Evolutionary conservation across 2,329 filamentous ascomycete genomes (phyloP), one percentile per base, ranked within the genome.

Genomic region (Monilinia fructicola): DNA sequence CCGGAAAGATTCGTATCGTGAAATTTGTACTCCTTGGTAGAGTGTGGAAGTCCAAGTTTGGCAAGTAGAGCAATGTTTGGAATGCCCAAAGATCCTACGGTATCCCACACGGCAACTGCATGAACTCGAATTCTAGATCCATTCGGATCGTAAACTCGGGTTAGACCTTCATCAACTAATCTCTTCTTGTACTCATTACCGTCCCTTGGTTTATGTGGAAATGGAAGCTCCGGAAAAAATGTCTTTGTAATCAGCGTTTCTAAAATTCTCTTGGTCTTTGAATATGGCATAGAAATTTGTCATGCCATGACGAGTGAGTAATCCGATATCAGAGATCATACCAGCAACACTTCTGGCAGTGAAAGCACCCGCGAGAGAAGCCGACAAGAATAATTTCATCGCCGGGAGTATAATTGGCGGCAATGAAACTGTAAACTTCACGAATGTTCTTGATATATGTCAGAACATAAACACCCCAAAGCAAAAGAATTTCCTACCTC

Each of bases 81-180:
- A 42, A 83, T 75, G 5, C 73, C 73, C 6, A 75, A 63, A 62
- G 73, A 71, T 28, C 76, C 74, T 2, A 76, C 77, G 1, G 82
- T 84, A 70, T 84, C 82, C 79, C 80, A 84, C 7, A 83, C 82
- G 6, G 78, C 82, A 35, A 83, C 76, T 1, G 81, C 81, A 67
- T 80, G 78, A 65, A 84, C 77, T 12, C 72, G 77, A 46, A 84
- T 77, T 67, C 38, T 75, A 69, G 26, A 69, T 63, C 73, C 74
- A 54, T 78, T 74, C 9, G 69, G 71, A 67, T 74, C 76, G n/a
- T 75, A 73, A 56, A 79, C 76, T 44, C 78, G 75, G 0, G 79
- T 79, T 64, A 79, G 74, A 2, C 69, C 70, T 40, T 72, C 66
- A 74, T 79, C 61, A 10, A 40, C 78, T 31, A 82, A 70, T 69